Base-by-base conservation (phyloP, 352 stramenopile species). In the Phytophthora europaea region DNA sequence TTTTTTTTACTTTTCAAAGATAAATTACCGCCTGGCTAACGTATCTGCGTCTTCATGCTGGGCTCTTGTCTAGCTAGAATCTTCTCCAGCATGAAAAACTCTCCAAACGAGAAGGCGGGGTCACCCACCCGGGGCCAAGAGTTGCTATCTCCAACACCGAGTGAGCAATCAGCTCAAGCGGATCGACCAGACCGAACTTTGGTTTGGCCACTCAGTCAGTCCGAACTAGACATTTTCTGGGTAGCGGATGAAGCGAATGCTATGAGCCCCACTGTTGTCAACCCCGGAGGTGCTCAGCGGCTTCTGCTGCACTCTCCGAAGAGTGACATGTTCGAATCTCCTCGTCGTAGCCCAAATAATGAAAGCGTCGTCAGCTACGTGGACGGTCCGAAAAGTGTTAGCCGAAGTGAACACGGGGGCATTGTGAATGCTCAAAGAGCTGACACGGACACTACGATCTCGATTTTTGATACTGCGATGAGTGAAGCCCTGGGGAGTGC, bases 371-470 rank as follows among this genome's bases (percentile, higher is more conserved):
- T 36, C 28, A 65, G 60, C 23, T 65, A 45, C n/a, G n/a, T 31
- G 22, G 48, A 64, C 20, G 52, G 57, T 2, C n/a, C 43, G 16
- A 70, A 75, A 67, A 67, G 38, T 62, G 47, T 56, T 12, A 45
- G 20, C 6, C 66, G 65, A 33, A 78, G 54, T 58, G 71, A 72
- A 15, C 60, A 56, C 12, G 65, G 43, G 23, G 64, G 54, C 18
- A 33, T 71, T 6, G 54, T 73, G 13, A 74, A 75, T 26, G 22
- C 53, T n/a, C 80, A 64, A 58, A 59, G 75, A 69, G 66, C 48
- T 5, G 75, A 82, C 43, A 80, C 72, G 15, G 80, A 83, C 33
- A 76, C 64, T 0, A 70, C 72, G n/a, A 75, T 79, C 13, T 78
- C 75, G 4, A 40, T 75, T 20, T 63, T 74, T 13, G 72, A 72